Conservation (phyloP, 2,329 filamentous ascomycete genomes). For the Ophiostoma triangulosporum region DNA sequence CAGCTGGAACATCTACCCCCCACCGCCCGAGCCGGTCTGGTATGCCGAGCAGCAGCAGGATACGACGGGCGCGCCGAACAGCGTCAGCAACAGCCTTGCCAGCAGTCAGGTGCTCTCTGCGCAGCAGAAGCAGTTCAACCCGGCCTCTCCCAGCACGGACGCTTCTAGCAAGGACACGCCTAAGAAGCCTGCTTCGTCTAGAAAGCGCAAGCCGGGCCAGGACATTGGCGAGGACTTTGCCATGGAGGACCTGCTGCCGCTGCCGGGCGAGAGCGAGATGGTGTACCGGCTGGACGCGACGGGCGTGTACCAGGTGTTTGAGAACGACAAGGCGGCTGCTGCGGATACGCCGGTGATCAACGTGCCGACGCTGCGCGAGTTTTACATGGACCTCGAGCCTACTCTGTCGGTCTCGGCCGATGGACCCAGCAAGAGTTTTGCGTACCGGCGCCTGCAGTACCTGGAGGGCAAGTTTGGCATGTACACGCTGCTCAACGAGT, state of each 20-base stretch:
- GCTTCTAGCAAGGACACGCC: constrained; percentile 10
- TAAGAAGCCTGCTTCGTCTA: constrained; percentile 23
- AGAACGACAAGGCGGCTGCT: constrained; percentile 48
- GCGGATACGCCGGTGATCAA: constrained; percentile 57
- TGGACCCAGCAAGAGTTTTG: constrained; percentile 92
- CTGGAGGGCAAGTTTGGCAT: constrained; percentile 95
- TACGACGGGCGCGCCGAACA: constrained; percentile 21
- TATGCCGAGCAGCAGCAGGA: constrained; percentile 37
- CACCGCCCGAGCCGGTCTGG: constrained; percentile 87
- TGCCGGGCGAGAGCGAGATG: constrained; percentile 59
- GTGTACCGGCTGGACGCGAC: constrained; percentile 66
- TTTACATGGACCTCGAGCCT: constrained; percentile 85
- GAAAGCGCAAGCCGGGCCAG: constrained; percentile 70
- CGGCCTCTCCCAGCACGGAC: background rate
- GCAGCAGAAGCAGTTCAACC: constrained; percentile 11
- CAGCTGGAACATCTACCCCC: constrained; percentile 79
- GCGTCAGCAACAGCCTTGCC: constrained; percentile 20
- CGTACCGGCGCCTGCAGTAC: constrained; percentile 87
- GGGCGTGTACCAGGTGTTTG: constrained; percentile 87
- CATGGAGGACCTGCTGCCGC: constrained; percentile 60
- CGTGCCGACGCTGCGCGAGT: constrained; percentile 88
- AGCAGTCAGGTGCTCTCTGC: constrained; percentile 32
- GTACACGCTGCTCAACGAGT: constrained; percentile 86
- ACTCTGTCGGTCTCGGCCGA: constrained; percentile 86
- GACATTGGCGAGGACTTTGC: constrained; percentile 89